These are phyloP conservation scores for Trichoderma asperelloides DNA, from an alignment of 495 filamentous ascomycete genomes.

Conservation along the genomic window DNA sequence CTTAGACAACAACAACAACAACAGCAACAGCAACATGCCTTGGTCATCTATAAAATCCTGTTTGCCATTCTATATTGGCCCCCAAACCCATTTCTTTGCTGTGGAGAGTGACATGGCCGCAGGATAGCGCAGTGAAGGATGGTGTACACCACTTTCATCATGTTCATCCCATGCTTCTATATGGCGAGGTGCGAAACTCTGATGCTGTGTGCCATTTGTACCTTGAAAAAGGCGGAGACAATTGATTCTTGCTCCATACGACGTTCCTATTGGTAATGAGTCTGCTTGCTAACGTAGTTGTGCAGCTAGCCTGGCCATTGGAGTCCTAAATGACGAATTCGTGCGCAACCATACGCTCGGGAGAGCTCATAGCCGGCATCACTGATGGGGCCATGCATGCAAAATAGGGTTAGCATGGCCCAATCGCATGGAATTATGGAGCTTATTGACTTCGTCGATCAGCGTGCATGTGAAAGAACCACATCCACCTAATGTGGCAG, in stretches of 20 bases:
- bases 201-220: neutral
- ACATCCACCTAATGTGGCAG: neutral
- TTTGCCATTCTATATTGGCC: no score
- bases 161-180: no score
- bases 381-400: neutral
- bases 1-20: no score
- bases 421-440: neutral
- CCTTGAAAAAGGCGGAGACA: neutral
- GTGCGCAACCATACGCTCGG: neutral
- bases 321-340: neutral
- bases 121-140: no score
- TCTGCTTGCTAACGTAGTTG: neutral
- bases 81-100: no score
- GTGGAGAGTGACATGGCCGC: no score
- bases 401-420: neutral
- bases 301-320: neutral
- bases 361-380: neutral
- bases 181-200: neutral
- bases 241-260: neutral
- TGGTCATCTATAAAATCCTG: no score
- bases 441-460: neutral
- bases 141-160: no score
- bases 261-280: neutral
- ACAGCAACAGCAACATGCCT: no score
- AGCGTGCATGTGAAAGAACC: neutral